Evolutionary conservation across 345 rosid genomes (phyloP).

Genomic region (Brassica incana): DNA sequence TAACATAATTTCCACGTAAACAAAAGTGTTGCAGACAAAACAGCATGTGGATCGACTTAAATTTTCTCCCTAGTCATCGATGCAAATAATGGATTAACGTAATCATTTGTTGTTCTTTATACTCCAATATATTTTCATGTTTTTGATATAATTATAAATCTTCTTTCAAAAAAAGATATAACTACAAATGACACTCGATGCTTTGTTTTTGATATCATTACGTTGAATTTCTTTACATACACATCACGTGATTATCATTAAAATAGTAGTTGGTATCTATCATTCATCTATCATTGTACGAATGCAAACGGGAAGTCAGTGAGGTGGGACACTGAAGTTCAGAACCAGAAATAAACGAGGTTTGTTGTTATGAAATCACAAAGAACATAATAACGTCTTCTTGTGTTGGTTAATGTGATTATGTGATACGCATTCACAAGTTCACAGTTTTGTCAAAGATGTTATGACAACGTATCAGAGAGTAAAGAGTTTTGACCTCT

Average conservation of each 20-base stretch:
- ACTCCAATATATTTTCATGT: neutral
- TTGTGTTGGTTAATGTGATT: slow-evolving; percentile 1
- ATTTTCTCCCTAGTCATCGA: slow-evolving; percentile 4
- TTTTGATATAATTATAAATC: neutral
- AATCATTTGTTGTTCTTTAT: slow-evolving; percentile 9
- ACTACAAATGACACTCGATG: neutral
- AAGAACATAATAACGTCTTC: slow-evolving; percentile 5
- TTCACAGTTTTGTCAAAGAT: slow-evolving; percentile 24
- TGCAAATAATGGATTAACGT: slow-evolving; percentile 5
- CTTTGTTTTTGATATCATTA: neutral
- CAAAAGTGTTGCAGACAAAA: slow-evolving; percentile 23
- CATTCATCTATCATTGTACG: slow-evolving; percentile 7
- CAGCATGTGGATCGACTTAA: slow-evolving; percentile 13
- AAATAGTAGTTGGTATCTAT: neutral
- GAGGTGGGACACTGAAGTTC: slow-evolving; percentile 14
- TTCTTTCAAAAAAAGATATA: too few relatives aligned
- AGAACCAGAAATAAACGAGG: neutral
- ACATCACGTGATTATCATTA: slow-evolving; percentile 22
- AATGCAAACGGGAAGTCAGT: neutral
- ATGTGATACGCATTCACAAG: slow-evolving; percentile 13
- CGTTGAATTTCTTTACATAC: neutral
- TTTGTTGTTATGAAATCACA: neutral
- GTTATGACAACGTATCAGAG: slow-evolving; percentile 33
- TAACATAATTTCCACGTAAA: neutral
- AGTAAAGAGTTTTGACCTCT: slow-evolving; percentile 23